Evolutionary conservation across 78 protist species (phyloP), one percentile per base, ranked within the genome.

Genomic region (Paulinella micropora): DNA sequence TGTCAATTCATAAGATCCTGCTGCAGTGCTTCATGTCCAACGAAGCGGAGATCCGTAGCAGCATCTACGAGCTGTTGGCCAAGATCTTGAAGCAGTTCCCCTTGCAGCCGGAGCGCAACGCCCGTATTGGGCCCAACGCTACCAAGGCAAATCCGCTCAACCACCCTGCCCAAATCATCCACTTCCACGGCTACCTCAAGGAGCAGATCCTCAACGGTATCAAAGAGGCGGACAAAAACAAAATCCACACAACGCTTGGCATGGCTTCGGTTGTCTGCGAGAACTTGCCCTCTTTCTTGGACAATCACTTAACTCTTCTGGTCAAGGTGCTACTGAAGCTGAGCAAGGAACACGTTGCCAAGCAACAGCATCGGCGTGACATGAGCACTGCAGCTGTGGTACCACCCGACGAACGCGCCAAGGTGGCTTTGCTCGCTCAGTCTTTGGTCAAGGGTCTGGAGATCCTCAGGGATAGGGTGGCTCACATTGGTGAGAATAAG

Each of bases 401-500:
- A 9, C n/a, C 2, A 83, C 41, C 23, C 28, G 38, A 34, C 28
- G 87, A 34, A 9, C 29, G 87, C 87, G 87, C 23, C 3, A 6
- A 83, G n/a, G n/a, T n/a, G n/a, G n/a, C n/a, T n/a, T n/a, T n/a
- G n/a, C n/a, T n/a, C 34, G 15, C 6, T 0, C 39, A 37, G n/a
- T 0, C 67, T 34, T 34, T 87, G 35, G 6, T 38, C 34, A 1
- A 36, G 83, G 0, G n/a, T 69, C 88, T 34, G 36, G 1, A 0
- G 34, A 31, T 88, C 79, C 6, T 38, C 6, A 0, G 3, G 37
- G 36, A 31, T 0, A 34, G 79, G 69, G 41, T 73, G 36, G 34
- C 0, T 34, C 73, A 1, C 51, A 37, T 37, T 31, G 83, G 86
- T 6, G 96, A 94, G 39, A 41, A 87, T 82, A 83, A 90, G 37